Conservation (phyloP, 2,329 filamentous ascomycete species). For the Scedosporium dehoogii region DNA sequence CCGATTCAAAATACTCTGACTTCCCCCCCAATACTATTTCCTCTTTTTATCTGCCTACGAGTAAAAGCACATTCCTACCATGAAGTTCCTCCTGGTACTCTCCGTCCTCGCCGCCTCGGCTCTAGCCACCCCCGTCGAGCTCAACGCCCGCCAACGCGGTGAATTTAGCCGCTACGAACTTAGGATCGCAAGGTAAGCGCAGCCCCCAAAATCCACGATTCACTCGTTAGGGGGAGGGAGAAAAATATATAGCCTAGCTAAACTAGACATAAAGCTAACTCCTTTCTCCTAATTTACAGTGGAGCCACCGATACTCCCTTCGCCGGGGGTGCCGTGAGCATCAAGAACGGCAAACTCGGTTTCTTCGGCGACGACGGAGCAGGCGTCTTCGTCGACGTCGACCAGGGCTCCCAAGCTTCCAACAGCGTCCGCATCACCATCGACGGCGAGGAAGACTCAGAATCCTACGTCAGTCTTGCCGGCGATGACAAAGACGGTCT, state of each 20-base stretch:
- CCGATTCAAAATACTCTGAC: neutral
- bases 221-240: neutral
- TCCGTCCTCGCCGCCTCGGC: neutral
- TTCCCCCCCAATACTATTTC: neutral
- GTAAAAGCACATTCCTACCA: neutral
- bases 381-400: neutral
- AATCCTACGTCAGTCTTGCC: neutral
- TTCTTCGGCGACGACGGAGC: neutral
- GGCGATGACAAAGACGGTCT: neutral
- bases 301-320: neutral
- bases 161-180: neutral
- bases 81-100: conserved; percentile 1
- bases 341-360: neutral
- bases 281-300: neutral
- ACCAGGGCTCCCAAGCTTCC: neutral
- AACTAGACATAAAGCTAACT: no score
- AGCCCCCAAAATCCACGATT: neutral
- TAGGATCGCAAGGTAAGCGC: neutral
- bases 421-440: neutral
- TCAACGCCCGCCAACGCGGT: neutral
- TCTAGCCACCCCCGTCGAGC: neutral
- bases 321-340: neutral
- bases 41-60: neutral
- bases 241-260: neutral
- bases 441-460: neutral